Evolutionary conservation across 2,329 filamentous ascomycete species (phyloP).

Genomic region (Fusarium sterilihyphosum): DNA sequence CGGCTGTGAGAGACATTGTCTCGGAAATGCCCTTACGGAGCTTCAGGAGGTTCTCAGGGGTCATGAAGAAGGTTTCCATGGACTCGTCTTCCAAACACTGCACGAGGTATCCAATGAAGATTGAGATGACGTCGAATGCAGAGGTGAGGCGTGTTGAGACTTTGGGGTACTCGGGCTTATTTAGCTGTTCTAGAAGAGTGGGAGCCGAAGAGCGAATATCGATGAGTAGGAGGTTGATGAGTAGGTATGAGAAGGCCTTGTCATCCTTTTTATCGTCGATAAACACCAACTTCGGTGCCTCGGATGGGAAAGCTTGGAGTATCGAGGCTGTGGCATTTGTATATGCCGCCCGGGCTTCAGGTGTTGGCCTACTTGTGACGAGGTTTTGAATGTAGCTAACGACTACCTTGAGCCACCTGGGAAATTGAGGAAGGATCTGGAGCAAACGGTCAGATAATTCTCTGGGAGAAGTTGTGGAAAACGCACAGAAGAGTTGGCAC

Average conservation of each 20-base stretch:
- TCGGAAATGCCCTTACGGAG: slow-evolving; percentile 69
- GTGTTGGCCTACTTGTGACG: slow-evolving; percentile 64
- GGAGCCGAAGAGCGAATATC: slow-evolving; percentile 73
- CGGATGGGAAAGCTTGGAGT: slow-evolving; percentile 63
- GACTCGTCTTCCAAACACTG: slow-evolving; percentile 62
- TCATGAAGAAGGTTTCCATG: slow-evolving; percentile 55
- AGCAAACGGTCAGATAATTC: slow-evolving; percentile 8
- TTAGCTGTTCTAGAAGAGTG: slow-evolving; percentile 66
- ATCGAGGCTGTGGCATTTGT: slow-evolving; percentile 67
- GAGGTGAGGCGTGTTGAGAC: slow-evolving; percentile 66
- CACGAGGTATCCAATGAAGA: slow-evolving; percentile 68
- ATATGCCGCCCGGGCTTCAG: slow-evolving; percentile 66
- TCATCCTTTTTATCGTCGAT: slow-evolving; percentile 52
- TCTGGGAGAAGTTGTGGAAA: neutral
- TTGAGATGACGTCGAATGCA: slow-evolving; percentile 69
- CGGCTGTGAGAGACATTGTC: slow-evolving; percentile 69
- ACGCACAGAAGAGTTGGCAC: slow-evolving; percentile 59
- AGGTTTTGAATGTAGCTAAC: slow-evolving; percentile 62
- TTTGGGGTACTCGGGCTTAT: slow-evolving; percentile 61
- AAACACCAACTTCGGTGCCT: slow-evolving; percentile 63
- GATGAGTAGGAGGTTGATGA: slow-evolving; percentile 72
- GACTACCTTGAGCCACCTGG: slow-evolving; percentile 63
- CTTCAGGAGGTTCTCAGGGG: slow-evolving; percentile 69
- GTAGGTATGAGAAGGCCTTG: slow-evolving; percentile 69
- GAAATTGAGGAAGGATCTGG: slow-evolving; percentile 60